Base-by-base conservation (phyloP, 352 stramenopile genomes). In the Phytophthora sojae region DNA sequence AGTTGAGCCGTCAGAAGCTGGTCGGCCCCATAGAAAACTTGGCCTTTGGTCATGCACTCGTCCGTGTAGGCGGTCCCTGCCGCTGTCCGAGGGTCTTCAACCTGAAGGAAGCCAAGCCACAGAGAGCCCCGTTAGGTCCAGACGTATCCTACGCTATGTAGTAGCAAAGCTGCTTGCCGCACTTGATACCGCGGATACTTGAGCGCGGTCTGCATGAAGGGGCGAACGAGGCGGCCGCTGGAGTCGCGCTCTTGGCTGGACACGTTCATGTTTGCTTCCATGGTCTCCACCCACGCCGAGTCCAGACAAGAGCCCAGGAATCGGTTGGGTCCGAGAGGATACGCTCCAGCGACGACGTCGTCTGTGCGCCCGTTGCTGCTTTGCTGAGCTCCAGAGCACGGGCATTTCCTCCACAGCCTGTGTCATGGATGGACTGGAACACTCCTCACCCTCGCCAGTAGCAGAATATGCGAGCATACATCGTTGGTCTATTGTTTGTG, bases 301-400 rank as follows among this genome's bases (percentile, higher is more conserved):
- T 61, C 71, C 3, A 91, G 71, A 54, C 83, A 91, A 1, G 81
- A 77, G 21, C 79, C 81, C 2, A 89, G 62, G 29, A 87, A 85
- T 11, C 77, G 73, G 50, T 86, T 88, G 3, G 76, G 76, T 25
- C 67, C 61, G 12, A 65, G 4, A 12, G 67, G 54, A 15, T 74
- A 65, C 6, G 35, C 35, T 42, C 9, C 35, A 6, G 35, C 35
- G 9, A 15, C 35, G 35, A 42, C 35, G 12, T 17, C 35, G 4
- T 9, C 11, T 17, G 11, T 42, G 35, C 12, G 35, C 12, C 11
- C 35, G 3, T 42, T 0, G 12, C 35, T 1, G 12, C 35, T 17
- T 4, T 21, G 21, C 21, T 21, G 21, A 21, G 21, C 21, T 21
- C 21, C 21, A 21, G 21, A 21, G 21, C 21, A 21, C 21, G 21